phyloP scores from a whole-genome alignment of 2,329 filamentous ascomycete species.

The Chlorencoelia australis region DNA sequence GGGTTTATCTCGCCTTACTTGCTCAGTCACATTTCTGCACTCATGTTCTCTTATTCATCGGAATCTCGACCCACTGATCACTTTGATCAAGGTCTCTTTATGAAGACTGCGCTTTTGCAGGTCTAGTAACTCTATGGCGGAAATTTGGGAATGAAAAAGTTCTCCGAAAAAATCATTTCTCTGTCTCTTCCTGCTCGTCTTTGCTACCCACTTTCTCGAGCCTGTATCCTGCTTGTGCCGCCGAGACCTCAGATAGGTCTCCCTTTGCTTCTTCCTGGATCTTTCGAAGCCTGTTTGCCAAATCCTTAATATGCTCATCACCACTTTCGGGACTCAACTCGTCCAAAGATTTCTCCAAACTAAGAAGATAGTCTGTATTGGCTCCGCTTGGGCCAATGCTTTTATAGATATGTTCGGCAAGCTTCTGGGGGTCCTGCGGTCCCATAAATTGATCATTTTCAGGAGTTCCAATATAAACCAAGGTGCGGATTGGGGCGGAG shows the following conservation, averaged over 20 bases:
- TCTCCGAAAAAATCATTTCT: constrained; percentile 30
- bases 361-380: constrained; percentile 82
- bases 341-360: constrained; percentile 65
- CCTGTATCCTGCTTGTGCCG: constrained; percentile 23
- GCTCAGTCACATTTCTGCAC: constrained; percentile 22
- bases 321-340: constrained; percentile 65
- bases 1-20: constrained; percentile 20
- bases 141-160: constrained; percentile 21
- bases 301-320: constrained; percentile 76
- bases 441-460: constrained; percentile 88
- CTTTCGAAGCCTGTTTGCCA: constrained; percentile 61
- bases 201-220: constrained; percentile 38
- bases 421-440: constrained; percentile 63
- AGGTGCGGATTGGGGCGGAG: constrained; percentile 37
- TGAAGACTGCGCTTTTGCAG: constrained; percentile 20
- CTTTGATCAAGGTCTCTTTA: constrained; percentile 23
- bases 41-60: constrained; percentile 16
- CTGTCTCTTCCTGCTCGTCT: constrained; percentile 51
- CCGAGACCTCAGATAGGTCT: constrained; percentile 12
- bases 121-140: constrained; percentile 21
- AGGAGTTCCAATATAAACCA: constrained; percentile 92
- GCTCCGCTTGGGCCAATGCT: constrained; percentile 76
- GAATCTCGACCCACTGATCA: constrained; percentile 21
- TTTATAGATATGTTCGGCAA: constrained; percentile 71
- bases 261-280: constrained; percentile 37